Base-by-base conservation (phyloP, 352 stramenopile species). In the Labyrinthula sp. region DNA sequence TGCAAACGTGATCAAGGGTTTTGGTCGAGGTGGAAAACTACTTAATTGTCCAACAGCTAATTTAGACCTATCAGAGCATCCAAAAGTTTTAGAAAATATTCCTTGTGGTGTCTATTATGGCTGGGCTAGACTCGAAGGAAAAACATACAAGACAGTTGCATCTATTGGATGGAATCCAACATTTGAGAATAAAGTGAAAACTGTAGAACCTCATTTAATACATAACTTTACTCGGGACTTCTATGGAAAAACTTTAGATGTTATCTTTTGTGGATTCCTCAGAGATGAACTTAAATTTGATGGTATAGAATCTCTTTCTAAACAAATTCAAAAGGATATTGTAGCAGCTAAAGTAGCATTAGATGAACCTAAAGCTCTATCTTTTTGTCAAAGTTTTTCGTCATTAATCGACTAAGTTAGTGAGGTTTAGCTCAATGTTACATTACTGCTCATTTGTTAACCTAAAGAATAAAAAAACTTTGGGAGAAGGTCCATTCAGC, bases 81-180 rank as follows among this genome's bases (percentile, higher is more conserved):
- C 74, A 21, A 56, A 77, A 5, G 57, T 65, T 40, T 59, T 86
- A 12, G 71, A 87, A 34, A 47, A 68, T 49, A 61, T 84, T 18
- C 67, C 67, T 3, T 81, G 75, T 8, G 78, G 78, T 10, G 83
- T 90, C 48, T 90, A 90, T 62, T 87, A 68, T 56, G 78, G 78
- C 23, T 90, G 78, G 72, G 74, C 75, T 22, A 77, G 68, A 0
- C 65, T 90, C 20, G 64, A 80, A 47, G 76, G 67, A 34, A 47
- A 69, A 7, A 72, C 71, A 25, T 88, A 80, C 69, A 82, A 82
- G 60, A 78, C 78, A 15, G 78, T 88, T 27, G 75, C 74, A 22
- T 85, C 71, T 54, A 83, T 90, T 25, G 78, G 78, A 0, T 89
- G 50, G 74, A 90, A 90, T 60, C 78, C 78, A 28, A 84, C 78